Conservation (phyloP, 1,139 yeast genomes). For the Sugiyamaella pinicola region DNA sequence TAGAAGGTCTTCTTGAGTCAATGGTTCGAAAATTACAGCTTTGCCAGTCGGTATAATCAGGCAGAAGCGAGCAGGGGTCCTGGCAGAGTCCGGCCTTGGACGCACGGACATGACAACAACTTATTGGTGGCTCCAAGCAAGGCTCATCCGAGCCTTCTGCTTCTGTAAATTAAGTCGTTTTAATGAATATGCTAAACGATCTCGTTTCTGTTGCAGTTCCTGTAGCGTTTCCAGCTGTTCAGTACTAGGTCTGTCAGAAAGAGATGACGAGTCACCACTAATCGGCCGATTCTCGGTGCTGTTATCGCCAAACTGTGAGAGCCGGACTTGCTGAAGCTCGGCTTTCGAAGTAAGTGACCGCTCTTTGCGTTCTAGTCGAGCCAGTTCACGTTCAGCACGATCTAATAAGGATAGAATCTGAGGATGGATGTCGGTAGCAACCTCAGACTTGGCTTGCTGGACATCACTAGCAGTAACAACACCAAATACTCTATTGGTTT, state of each 20-base stretch:
- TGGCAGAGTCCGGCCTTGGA: too few relatives aligned
- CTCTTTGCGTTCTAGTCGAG: conserved; percentile 35
- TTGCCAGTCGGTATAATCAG: conserved; percentile 19
- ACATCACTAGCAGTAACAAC: conserved; percentile 38
- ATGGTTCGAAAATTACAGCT: conserved; percentile 34
- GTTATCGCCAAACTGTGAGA: conserved; percentile 18
- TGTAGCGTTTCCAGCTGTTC: conserved; percentile 45
- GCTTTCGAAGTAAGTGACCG: conserved; percentile 34
- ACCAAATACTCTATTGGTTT: conserved; percentile 37
- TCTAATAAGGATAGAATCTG: conserved; percentile 33
- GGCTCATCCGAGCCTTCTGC: conserved; percentile 32
- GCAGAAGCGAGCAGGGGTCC: too few relatives aligned
- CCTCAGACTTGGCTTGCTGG: conserved; percentile 32
- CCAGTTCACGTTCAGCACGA: conserved; percentile 34
- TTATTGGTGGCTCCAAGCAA: conserved; percentile 22
- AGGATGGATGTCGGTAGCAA: conserved; percentile 38
- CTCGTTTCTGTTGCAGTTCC: conserved; percentile 43
- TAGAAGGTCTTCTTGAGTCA: conserved; percentile 33
- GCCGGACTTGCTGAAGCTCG: conserved; percentile 35
- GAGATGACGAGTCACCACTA: neutral
- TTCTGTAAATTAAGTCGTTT: conserved; percentile 40
- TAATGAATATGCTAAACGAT: conserved; percentile 43
- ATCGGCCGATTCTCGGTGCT: neutral
- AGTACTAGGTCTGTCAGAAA: conserved; percentile 30
- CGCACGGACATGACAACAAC: too few relatives aligned